Evolutionary conservation across 345 rosid genomes (phyloP).

Genomic region (Arabis hirsuta): DNA sequence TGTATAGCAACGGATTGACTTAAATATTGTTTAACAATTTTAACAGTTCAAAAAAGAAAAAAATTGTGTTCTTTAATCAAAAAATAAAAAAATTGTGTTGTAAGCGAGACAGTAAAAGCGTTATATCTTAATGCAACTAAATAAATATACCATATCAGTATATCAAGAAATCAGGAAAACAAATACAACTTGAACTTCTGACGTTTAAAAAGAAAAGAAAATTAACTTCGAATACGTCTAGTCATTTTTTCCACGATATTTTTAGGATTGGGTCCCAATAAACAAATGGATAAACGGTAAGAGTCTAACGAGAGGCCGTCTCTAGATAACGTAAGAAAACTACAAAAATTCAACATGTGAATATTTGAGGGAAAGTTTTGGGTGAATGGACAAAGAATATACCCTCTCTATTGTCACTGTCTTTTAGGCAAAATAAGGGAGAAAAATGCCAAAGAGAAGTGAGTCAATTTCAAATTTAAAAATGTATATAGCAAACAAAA

Average conservation of each 20-base stretch:
- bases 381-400: conserved; percentile 45
- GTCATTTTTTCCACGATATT: conserved; percentile 3
- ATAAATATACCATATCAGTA: background rate
- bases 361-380: conserved; percentile 37
- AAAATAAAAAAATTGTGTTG: too few species aligned
- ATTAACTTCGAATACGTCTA: background rate
- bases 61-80: too few species aligned
- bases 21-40: too few species aligned
- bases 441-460: conserved; percentile 41
- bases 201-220: background rate
- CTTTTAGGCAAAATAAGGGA: conserved; percentile 28
- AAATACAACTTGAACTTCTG: background rate
- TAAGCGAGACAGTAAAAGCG: too few species aligned
- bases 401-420: conserved; percentile 38
- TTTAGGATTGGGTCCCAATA: conserved; percentile 25
- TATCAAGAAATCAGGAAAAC: background rate
- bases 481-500: conserved; percentile 42
- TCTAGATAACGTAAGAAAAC: conserved; percentile 42
- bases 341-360: conserved; percentile 44
- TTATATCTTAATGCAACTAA: background rate
- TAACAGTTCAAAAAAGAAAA: too few species aligned
- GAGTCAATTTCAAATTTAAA: conserved; percentile 33
- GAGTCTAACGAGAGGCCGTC: conserved; percentile 41
- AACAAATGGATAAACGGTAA: conserved; percentile 37
- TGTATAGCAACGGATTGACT: too few species aligned